A percentile compares a stretch with the other conserved stretches of the same genome.
Evolutionary conservation across 495 filamentous ascomycete species (phyloP).

Genomic region (Aspergillus heteromorphus): DNA sequence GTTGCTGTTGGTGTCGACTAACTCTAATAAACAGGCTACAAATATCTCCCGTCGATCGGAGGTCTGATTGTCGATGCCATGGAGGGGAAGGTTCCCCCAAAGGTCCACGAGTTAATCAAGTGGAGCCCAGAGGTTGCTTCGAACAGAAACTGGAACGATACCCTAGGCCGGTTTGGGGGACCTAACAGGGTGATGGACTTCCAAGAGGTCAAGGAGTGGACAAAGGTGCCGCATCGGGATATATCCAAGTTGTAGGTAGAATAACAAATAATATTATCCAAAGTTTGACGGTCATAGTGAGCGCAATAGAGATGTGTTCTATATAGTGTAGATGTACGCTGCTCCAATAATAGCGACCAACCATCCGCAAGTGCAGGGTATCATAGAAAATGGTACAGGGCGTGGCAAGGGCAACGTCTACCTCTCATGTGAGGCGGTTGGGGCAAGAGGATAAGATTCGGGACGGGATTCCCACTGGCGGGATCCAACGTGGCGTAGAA

Average conservation of each 20-base stretch:
- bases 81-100: constrained; percentile 34
- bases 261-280: background rate
- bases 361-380: constrained; percentile 7
- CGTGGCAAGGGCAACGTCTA: background rate
- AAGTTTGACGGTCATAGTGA: background rate
- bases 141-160: constrained; percentile 43
- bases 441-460: constrained; percentile 26
- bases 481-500: constrained; percentile 10
- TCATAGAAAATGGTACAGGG: constrained; percentile 3
- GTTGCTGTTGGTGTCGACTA: background rate
- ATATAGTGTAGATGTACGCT: background rate
- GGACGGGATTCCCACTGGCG: constrained; percentile 9
- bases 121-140: constrained; percentile 48
- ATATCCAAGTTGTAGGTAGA: constrained; percentile 14
- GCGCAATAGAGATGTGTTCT: background rate
- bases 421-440: constrained; percentile 7
- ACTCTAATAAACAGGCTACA: background rate
- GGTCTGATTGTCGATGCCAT: constrained; percentile 42
- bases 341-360: background rate
- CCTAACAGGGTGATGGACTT: constrained; percentile 43
- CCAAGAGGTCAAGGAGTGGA: constrained; percentile 38
- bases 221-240: constrained; percentile 13
- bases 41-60: constrained; percentile 37
- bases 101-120: constrained; percentile 36
- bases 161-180: constrained; percentile 44